A percentile compares a stretch with the other conserved stretches of the same genome.
Evolutionary conservation across 2,329 filamentous ascomycete genomes (phyloP).

Genomic region (Pestalotiopsis sp.): DNA sequence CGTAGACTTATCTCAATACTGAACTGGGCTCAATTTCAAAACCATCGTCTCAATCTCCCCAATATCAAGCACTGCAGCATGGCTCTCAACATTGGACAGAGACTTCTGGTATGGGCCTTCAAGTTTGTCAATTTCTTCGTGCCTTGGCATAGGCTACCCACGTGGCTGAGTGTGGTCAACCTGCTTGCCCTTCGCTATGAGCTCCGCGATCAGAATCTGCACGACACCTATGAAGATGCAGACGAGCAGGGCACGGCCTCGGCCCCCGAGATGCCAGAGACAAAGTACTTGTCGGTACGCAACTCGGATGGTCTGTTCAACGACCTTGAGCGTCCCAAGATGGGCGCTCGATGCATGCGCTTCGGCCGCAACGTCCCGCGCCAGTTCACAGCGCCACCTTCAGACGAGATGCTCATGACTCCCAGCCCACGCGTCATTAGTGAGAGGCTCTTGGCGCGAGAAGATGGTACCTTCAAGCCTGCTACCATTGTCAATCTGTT

Average conservation of each 20-base stretch:
- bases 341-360: slow-evolving; percentile 47
- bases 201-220: slow-evolving; percentile 44
- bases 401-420: slow-evolving; percentile 41
- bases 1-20: neutral
- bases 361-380: slow-evolving; percentile 47
- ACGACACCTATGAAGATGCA: slow-evolving; percentile 42
- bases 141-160: slow-evolving; percentile 45
- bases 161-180: slow-evolving; percentile 42
- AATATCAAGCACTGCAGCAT: neutral
- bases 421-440: slow-evolving; percentile 47
- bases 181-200: slow-evolving; percentile 42
- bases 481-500: slow-evolving; percentile 47
- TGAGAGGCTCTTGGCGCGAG: slow-evolving; percentile 41
- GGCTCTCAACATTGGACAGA: slow-evolving; percentile 4
- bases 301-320: slow-evolving; percentile 49
- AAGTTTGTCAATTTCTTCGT: slow-evolving; percentile 23
- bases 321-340: slow-evolving; percentile 39
- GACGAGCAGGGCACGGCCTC: slow-evolving; percentile 36
- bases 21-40: neutral
- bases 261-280: slow-evolving; percentile 26
- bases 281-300: slow-evolving; percentile 35
- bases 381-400: slow-evolving; percentile 37
- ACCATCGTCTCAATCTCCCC: neutral
- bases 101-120: slow-evolving; percentile 27
- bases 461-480: slow-evolving; percentile 40